Base-by-base conservation (phyloP, 1,284 basidiomycete species). In the Anthracocystis setariae region DNA sequence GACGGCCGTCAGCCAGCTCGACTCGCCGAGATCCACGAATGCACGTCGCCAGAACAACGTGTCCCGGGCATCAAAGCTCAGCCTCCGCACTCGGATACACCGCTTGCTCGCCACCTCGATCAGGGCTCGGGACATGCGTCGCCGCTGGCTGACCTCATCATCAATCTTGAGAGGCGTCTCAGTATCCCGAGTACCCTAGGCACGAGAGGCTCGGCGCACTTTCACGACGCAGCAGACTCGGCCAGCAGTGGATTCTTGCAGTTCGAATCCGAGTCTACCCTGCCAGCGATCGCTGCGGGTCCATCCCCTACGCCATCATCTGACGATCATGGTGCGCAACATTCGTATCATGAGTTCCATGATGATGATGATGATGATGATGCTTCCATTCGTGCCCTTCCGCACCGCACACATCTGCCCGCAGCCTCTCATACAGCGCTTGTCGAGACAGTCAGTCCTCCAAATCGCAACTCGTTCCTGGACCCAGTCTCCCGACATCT, bases 91-190 rank as follows among this genome's bases (percentile, higher is more conserved):
- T 0, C 35, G 10, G 69, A 72, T 39, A 59, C 55, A 15, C 68
- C 69, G 17, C 46, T 72, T 23, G 63, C 54, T 24, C 63, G 69
- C n/a, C 63, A 71, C 44, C 62, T 72, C 32, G 69, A 66, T n/a
- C 54, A 59, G 35, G 56, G 51, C 9, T 37, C 55, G 0, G 40
- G 68, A 27, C 54, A 59, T 32, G 59, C 66, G 18, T 72, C 69
- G 21, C 69, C 69, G 20, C 52, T 72, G n/a, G 55, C 59, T 12
- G 69, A 72, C 25, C 63, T 72, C 24, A 72, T 72, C 49, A 72
- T 50, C 47, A 72, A 55, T 38, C 52, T 72, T 13, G 69, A 67
- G 37, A 50, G 63, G 5, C 63, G 63, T 15, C 45, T 66, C 32
- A 66, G 63, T 54, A 25, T 56, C 20, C 58, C 46, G 8, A 62